phyloP scores from a whole-genome alignment of 2,329 filamentous ascomycete species.

The Pseudonectria foliicola region DNA sequence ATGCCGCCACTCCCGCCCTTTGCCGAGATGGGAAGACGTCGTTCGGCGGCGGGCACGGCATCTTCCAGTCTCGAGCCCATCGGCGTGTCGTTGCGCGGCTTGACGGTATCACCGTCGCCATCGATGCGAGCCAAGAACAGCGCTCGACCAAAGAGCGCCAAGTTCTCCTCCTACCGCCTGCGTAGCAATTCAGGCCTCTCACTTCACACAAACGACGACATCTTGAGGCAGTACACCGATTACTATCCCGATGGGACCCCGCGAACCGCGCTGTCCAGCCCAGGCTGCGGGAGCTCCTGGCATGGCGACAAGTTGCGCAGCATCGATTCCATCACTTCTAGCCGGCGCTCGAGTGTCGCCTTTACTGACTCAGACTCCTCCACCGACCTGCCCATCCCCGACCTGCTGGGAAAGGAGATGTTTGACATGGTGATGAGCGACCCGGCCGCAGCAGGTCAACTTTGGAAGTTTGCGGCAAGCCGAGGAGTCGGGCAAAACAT shows the following conservation, averaged over 20 bases:
- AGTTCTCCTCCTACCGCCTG: slow-evolving; percentile 25
- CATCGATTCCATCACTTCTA: slow-evolving; percentile 21
- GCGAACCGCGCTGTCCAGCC: slow-evolving; percentile 15
- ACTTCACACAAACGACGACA: slow-evolving; percentile 36
- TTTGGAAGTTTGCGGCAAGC: slow-evolving; percentile 43
- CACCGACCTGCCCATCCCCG: slow-evolving; percentile 27
- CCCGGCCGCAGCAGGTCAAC: slow-evolving; percentile 36
- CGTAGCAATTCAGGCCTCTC: slow-evolving; percentile 41
- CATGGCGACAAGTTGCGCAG: slow-evolving; percentile 18
- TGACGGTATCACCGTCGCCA: slow-evolving; percentile 9
- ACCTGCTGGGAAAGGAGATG: slow-evolving; percentile 43
- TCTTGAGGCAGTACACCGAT: slow-evolving; percentile 39
- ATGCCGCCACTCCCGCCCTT: slow-evolving; percentile 16
- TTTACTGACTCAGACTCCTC: slow-evolving; percentile 21
- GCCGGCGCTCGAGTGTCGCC: slow-evolving; percentile 19
- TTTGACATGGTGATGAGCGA: slow-evolving; percentile 45
- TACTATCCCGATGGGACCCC: slow-evolving; percentile 35
- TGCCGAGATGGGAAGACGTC: slow-evolving; percentile 20
- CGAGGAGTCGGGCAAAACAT: slow-evolving; percentile 42
- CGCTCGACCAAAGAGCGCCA: slow-evolving; percentile 21
- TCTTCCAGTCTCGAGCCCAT: slow-evolving; percentile 12
- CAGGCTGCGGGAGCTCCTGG: slow-evolving; percentile 8
- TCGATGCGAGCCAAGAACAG: slow-evolving; percentile 13
- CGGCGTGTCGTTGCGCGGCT: slow-evolving; percentile 11
- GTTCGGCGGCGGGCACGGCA: slow-evolving; percentile 14